Evolutionary conservation across 2,329 filamentous ascomycete species (phyloP).

Genomic region (Lizonia empirigonia): DNA sequence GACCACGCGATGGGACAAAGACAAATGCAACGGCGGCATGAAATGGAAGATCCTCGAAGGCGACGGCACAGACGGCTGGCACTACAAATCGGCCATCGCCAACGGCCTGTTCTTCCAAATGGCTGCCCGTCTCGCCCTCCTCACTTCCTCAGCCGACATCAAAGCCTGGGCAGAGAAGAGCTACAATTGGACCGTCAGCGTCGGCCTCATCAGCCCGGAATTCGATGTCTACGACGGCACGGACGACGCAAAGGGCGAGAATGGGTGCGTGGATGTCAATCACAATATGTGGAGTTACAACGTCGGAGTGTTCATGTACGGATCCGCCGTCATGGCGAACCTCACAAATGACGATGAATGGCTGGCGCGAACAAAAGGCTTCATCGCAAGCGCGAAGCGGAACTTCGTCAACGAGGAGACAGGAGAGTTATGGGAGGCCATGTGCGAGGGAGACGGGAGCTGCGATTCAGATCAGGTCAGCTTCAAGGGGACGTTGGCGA

Average conservation of each 20-base stretch:
- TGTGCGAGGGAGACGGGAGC: constrained; percentile 62
- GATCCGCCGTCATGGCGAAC: constrained; percentile 36
- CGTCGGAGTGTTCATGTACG: constrained; percentile 61
- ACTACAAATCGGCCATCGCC: constrained; percentile 79
- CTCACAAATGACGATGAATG: constrained; percentile 28
- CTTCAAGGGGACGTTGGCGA: constrained; percentile 60
- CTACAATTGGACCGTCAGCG: constrained; percentile 59
- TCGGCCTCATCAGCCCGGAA: constrained; percentile 55
- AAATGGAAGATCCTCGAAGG: constrained; percentile 76
- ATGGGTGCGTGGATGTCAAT: constrained; percentile 51
- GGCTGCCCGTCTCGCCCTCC: constrained; percentile 71
- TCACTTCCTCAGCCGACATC: constrained; percentile 60
- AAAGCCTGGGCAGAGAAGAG: constrained; percentile 66
- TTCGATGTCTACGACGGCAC: constrained; percentile 62
- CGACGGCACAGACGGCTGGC: constrained; percentile 69
- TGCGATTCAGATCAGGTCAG: constrained; percentile 72
- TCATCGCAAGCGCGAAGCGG: constrained; percentile 36
- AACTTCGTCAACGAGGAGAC: constrained; percentile 31
- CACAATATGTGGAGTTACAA: constrained; percentile 56
- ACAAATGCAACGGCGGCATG: constrained; percentile 68
- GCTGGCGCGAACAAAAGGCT: constrained; percentile 40
- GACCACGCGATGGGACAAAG: constrained; percentile 69
- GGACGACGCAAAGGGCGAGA: constrained; percentile 41
- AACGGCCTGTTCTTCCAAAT: constrained; percentile 83
- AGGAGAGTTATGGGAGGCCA: constrained; percentile 57